A percentile compares a stretch with the other conserved stretches of the same genome.
Evolutionary conservation across 2,329 filamentous ascomycete genomes (phyloP).

Genomic region (Cladosporium sp.): DNA sequence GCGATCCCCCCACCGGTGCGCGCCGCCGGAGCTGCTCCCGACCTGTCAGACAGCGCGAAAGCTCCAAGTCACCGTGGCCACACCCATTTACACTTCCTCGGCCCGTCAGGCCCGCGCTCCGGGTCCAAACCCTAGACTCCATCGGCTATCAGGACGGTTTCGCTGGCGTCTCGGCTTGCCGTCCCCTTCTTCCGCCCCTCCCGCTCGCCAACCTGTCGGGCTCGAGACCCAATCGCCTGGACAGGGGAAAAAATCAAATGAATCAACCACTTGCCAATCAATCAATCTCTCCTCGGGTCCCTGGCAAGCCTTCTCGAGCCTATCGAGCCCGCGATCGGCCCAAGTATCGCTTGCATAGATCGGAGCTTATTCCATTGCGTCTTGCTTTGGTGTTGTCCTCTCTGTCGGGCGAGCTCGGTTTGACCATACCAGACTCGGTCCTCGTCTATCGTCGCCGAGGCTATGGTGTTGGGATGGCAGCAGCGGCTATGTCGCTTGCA

Average conservation of each 20-base stretch:
- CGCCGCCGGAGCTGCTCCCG: not conserved
- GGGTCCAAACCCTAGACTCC: not conserved
- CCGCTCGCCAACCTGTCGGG: not conserved
- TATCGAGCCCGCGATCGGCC: not conserved
- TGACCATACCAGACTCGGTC: not conserved
- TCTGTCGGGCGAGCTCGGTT: not conserved
- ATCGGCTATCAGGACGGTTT: constrained; percentile 2
- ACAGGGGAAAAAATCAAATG: too few species aligned
- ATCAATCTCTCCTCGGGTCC: too few species aligned
- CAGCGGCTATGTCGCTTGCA: not conserved
- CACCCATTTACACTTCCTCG: not conserved
- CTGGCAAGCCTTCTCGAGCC: not conserved
- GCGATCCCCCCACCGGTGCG: constrained; percentile 1
- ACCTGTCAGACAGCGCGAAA: constrained; percentile 8
- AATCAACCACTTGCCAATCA: too few species aligned
- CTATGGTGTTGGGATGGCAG: not conserved
- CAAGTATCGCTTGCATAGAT: constrained; percentile 7
- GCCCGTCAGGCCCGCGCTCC: not conserved
- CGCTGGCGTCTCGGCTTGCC: not conserved
- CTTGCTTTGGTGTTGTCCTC: too few species aligned
- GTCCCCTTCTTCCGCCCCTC: constrained; percentile 2
- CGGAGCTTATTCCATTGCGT: not conserved
- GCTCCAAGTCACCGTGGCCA: too few species aligned
- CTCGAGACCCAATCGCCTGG: not conserved
- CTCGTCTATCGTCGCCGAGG: not conserved